phyloP scores from a whole-genome alignment of 2,329 filamentous ascomycete species.

The Scedosporium minutisporum region DNA sequence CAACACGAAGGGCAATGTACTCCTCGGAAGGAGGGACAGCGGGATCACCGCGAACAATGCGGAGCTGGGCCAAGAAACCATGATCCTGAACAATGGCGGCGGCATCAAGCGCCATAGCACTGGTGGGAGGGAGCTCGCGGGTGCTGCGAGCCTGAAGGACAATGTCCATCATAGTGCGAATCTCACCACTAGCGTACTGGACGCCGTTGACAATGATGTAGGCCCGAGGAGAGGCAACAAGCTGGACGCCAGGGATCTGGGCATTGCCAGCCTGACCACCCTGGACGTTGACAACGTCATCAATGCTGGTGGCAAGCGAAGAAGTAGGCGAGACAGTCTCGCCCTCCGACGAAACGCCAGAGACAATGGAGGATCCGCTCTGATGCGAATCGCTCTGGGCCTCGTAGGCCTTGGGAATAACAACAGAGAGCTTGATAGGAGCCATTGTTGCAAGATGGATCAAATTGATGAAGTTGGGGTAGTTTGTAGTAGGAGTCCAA shows the following conservation, averaged over 20 bases:
- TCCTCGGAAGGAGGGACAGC: slow-evolving; percentile 11
- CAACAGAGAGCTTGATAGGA: not conserved
- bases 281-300: not conserved
- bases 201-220: not conserved
- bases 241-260: not conserved
- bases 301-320: not conserved
- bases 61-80: slow-evolving; percentile 18
- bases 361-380: not conserved
- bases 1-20: slow-evolving; percentile 18
- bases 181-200: slow-evolving; percentile 10
- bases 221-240: not conserved
- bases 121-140: slow-evolving; percentile 22
- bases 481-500: too few relatives aligned
- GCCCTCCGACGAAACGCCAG: not conserved
- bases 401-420: not conserved
- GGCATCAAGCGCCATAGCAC: slow-evolving; percentile 15
- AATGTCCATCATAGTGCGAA: slow-evolving; percentile 20
- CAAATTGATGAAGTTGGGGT: too few relatives aligned
- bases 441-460: too few relatives aligned
- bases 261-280: not conserved
- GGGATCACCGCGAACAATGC: slow-evolving; percentile 13
- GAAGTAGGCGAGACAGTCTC: not conserved
- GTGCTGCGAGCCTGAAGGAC: slow-evolving; percentile 22
- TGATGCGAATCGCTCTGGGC: not conserved
- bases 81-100: slow-evolving; percentile 22